Conservation (phyloP, 2,329 filamentous ascomycete species). For the Ceratocystis lukuohia region DNA sequence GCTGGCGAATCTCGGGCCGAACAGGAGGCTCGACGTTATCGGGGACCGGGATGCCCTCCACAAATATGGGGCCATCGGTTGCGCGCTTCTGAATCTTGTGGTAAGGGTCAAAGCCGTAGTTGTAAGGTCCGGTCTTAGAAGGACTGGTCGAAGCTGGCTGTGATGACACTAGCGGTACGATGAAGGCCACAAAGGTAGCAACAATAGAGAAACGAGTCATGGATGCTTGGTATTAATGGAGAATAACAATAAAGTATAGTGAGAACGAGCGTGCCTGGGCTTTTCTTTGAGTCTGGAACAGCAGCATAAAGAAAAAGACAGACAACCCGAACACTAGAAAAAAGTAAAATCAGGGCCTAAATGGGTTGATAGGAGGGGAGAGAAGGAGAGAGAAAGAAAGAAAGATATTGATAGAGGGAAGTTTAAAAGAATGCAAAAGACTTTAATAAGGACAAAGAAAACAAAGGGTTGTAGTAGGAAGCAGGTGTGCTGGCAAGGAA, state of each 20-base stretch:
- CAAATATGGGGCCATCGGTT: conserved; percentile 7
- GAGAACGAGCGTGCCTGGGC: background rate
- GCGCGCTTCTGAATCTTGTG: conserved; percentile 9
- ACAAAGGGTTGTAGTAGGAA: background rate
- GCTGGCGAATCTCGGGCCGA: conserved; percentile 54
- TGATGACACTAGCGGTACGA: conserved; percentile 2
- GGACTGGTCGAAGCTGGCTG: conserved; percentile 17
- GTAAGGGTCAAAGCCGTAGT: conserved; percentile 17
- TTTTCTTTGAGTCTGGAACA: conserved; percentile 1
- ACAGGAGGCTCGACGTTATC: conserved; percentile 31
- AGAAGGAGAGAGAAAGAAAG: background rate
- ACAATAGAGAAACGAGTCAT: conserved; percentile 17
- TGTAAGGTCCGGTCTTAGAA: conserved; percentile 14
- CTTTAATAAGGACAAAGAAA: background rate
- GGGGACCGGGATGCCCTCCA: conserved; percentile 21
- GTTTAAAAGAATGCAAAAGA: background rate
- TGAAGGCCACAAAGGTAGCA: conserved; percentile 6
- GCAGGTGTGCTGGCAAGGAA: background rate
- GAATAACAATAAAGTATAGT: conserved; percentile 5
- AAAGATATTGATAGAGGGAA: background rate
- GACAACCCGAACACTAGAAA: conserved; percentile 6
- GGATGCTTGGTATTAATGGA: background rate
- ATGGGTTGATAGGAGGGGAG: background rate
- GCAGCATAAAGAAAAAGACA: conserved; percentile 1
- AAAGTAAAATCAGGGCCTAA: background rate